These are phyloP conservation scores for Talaromyces sp. DNA, from an alignment of 2,329 filamentous ascomycete species.

Conservation along the genomic window DNA sequence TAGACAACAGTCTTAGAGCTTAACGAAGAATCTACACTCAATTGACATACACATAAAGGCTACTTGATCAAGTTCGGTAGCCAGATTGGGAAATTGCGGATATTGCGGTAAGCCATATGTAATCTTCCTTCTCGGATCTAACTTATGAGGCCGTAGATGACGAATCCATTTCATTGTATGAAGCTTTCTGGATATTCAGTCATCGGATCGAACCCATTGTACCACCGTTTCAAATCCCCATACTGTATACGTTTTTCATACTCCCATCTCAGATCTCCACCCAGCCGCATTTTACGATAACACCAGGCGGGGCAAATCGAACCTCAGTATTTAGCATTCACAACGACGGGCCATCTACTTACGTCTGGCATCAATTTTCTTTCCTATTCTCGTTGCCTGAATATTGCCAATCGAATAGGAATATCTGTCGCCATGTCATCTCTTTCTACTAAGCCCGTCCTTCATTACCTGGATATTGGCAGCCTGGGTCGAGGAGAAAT, in stretches of 20 bases:
- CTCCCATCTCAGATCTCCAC: background rate
- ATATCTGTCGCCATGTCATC: background rate
- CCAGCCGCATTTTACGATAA: background rate
- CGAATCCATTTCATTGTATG: background rate
- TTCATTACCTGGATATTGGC: slow-evolving; percentile 8
- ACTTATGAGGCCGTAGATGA: background rate
- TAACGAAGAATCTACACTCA: background rate
- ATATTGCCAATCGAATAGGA: background rate
- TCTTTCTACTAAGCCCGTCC: background rate
- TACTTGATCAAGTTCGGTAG: background rate
- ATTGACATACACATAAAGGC: background rate
- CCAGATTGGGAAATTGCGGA: background rate
- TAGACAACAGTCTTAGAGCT: background rate
- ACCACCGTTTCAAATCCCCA: background rate
- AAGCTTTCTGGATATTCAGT: background rate
- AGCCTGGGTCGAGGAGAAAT: slow-evolving; percentile 7
- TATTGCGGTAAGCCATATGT: background rate
- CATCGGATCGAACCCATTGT: background rate
- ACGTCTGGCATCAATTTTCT: background rate
- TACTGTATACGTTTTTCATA: background rate
- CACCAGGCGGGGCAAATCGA: background rate
- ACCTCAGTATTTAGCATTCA: background rate
- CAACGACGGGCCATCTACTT: background rate
- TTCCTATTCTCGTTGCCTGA: background rate
- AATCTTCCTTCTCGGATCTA: background rate